A percentile compares a stretch with the other conserved stretches of the same genome.
Conservation (phyloP, 192 early-diverging fungal species). For the Radiomyces spectabilis region DNA sequence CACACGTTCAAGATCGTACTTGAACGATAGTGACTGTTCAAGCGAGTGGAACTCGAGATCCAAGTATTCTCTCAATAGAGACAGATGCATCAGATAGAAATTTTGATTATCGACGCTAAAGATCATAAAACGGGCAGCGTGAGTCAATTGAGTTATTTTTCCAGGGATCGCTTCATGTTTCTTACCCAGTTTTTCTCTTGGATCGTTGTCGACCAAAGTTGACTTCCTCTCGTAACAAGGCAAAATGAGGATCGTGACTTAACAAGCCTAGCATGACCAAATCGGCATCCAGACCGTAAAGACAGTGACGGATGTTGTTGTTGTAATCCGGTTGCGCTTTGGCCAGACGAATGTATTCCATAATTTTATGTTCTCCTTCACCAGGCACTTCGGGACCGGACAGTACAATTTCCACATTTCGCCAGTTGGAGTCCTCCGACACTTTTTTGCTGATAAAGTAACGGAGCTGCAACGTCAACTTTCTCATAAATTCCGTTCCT, state of each 20-base stretch:
- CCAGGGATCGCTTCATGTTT: not conserved
- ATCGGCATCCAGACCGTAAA: constrained; percentile 98
- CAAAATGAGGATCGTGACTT: constrained; percentile 96
- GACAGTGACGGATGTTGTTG: constrained; percentile 86
- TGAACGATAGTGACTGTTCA: constrained; percentile 44
- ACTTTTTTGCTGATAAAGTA: constrained; percentile 91
- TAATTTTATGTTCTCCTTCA: constrained; percentile 99
- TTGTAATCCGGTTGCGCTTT: constrained; percentile 77
- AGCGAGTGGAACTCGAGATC: constrained; percentile 75
- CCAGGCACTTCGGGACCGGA: constrained; percentile 94
- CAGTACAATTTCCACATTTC: constrained; percentile 82
- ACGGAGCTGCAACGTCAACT: constrained; percentile 74
- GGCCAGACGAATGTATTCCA: constrained; percentile 93
- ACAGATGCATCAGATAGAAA: constrained; percentile 78
- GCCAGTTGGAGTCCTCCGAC: constrained; percentile 86
- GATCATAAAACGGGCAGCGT: not conserved
- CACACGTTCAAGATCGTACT: constrained; percentile 84
- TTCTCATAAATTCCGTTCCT: constrained; percentile 94
- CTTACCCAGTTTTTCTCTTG: constrained; percentile 47
- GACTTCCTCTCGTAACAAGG: constrained; percentile 94
- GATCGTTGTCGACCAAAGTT: constrained; percentile 49
- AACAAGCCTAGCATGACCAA: constrained; percentile 93
- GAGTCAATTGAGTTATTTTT: not conserved
- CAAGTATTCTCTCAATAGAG: constrained; percentile 87
- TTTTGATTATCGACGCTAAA: constrained; percentile 42